phyloP scores from a whole-genome alignment of 371 early-diverging fungal genomes.

The Mortierella sp. region DNA sequence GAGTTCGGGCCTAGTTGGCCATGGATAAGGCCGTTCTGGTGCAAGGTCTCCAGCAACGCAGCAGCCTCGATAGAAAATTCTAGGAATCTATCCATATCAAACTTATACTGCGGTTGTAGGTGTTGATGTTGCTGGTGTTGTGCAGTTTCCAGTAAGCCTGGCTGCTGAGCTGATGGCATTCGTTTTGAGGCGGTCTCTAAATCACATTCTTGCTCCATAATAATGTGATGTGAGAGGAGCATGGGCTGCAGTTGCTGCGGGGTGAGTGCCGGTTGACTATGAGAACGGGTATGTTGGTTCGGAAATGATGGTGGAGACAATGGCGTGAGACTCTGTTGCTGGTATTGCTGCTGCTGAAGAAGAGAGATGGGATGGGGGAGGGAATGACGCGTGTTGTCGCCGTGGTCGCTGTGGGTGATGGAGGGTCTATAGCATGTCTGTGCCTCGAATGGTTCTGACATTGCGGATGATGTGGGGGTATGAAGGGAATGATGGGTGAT shows the following conservation, averaged over 20 bases:
- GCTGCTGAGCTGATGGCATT: not conserved
- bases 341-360: not conserved
- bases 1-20: slow-evolving; percentile 49
- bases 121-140: slow-evolving; percentile 17
- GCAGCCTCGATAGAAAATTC: slow-evolving; percentile 44
- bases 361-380: slow-evolving; percentile 1
- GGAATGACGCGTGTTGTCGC: not conserved
- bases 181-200: not conserved
- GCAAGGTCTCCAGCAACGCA: slow-evolving; percentile 36
- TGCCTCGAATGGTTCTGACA: slow-evolving; percentile 1
- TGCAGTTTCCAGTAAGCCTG: too few relatives aligned
- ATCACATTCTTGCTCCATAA: not conserved
- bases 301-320: not conserved
- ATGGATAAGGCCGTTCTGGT: slow-evolving; percentile 46
- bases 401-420: slow-evolving; percentile 10
- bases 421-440: slow-evolving; percentile 1
- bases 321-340: too few relatives aligned
- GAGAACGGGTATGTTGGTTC: slow-evolving; percentile 16
- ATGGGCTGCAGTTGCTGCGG: slow-evolving; percentile 14
- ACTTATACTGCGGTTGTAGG: not conserved
- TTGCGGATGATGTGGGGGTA: not conserved
- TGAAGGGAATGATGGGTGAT: too few relatives aligned
- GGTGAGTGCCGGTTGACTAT: slow-evolving; percentile 17
- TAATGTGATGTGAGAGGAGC: not conserved
- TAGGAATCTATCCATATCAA: slow-evolving; percentile 38